Conservation (phyloP, 140 eudicot species). For the Ambrosia hybrid region DNA sequence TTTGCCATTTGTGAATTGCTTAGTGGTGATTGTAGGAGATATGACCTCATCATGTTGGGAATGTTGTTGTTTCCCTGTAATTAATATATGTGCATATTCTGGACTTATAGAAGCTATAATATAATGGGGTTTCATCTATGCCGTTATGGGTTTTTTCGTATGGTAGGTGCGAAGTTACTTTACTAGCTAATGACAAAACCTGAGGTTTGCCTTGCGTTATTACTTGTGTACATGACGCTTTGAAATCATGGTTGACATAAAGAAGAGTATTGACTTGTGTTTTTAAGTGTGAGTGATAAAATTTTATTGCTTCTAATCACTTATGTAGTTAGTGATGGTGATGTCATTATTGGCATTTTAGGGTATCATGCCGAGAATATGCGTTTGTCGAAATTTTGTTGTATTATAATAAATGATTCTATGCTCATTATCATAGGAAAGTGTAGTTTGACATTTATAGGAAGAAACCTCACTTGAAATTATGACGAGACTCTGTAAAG, state of each 20-base stretch:
- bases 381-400: not conserved
- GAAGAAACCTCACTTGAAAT: conserved; percentile 11
- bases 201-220: not conserved
- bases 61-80: not conserved
- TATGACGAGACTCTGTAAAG: conserved; percentile 9
- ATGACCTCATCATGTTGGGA: conserved; percentile 21
- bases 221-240: conserved; percentile 4
- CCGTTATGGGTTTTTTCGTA: conserved; percentile 7
- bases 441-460: conserved; percentile 6
- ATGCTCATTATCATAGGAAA: conserved; percentile 15
- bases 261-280: conserved; percentile 22
- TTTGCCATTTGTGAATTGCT: conserved; percentile 13
- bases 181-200: conserved; percentile 4
- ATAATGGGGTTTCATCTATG: conserved; percentile 10
- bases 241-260: conserved; percentile 21
- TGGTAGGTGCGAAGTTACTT: conserved; percentile 19
- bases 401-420: conserved; percentile 3
- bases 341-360: conserved; percentile 31
- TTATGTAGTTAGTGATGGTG: conserved; percentile 16
- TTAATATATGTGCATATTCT: conserved; percentile 8
- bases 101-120: conserved; percentile 15
- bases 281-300: conserved; percentile 7
- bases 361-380: not conserved
- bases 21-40: conserved; percentile 11
- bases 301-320: conserved; percentile 9